Base-by-base conservation (phyloP, 331 rosid species). In the Quercus tomentella region DNA sequence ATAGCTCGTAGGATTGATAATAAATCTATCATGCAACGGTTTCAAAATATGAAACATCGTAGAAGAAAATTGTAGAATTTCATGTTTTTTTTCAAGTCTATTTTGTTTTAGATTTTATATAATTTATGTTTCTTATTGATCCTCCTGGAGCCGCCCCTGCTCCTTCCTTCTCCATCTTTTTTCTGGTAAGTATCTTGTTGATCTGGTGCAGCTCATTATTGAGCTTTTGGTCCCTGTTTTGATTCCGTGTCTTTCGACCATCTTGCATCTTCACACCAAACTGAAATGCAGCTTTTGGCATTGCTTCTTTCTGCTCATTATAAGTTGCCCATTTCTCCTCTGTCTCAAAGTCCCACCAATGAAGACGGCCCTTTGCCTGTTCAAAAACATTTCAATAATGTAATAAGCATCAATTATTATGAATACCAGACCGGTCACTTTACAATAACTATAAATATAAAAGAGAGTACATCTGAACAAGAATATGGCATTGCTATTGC, bases 261-360 rank as follows among this genome's bases (percentile, higher is more conserved):
- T 96, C 99, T 82, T 96, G 99, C 99, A 96, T 96, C 89, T 96
- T 96, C 86, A 96, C 99, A 43, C 99, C 99, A 56, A 96, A 96
- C 88, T 96, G 98, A 83, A 93, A 96, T 17, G 98, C 99, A 73
- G 98, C 99, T 86, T 96, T 96, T 3, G 99, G 98, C 99, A 96
- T 96, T 33, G 99, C 99, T 86, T 96, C 99, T 88, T 96, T 96
- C 89, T 96, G 99, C 72, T 96, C 98, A 51, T 96, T 96, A 92
- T 96, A 96, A 12, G 97, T 91, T 4, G 99, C 97, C 99, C 99
- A 96, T 78, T 96, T 98, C 74, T 96, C 99, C 81, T 96, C 99
- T 7, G 99, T 93, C 86, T 96, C 97, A 5, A 93, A 96, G 89
- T 96, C 99, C 99, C 99, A 96, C 75, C 99, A 84, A 74, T 93